phyloP scores from a whole-genome alignment of 2,329 filamentous ascomycete genomes.

The Talaromyces pinophilus region DNA sequence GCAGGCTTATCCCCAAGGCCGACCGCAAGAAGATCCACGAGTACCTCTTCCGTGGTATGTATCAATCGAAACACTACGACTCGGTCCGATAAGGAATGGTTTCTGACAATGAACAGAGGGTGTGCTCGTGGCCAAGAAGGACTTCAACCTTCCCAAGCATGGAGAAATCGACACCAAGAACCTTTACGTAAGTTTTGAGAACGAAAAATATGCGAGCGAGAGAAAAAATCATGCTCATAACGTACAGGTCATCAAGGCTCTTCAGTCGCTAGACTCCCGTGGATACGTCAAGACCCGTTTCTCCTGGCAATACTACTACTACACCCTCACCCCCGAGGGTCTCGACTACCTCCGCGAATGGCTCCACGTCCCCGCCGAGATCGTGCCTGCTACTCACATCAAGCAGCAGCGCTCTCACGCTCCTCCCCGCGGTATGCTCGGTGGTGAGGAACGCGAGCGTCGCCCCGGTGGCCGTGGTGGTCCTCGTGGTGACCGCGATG shows the following conservation, averaged over 20 bases:
- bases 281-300: constrained; percentile 99
- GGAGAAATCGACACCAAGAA: constrained; percentile 99
- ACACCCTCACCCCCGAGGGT: constrained; percentile 98
- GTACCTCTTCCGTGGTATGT: constrained; percentile 92
- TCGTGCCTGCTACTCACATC: constrained; percentile 99
- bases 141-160: constrained; percentile 98
- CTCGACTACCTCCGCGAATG: constrained; percentile 99
- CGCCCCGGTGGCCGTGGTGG: constrained; percentile 82
- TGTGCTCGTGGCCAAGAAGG: constrained; percentile 96
- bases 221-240: constrained; percentile 9
- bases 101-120: constrained; percentile 55
- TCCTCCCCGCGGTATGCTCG: constrained; percentile 98
- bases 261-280: constrained; percentile 96
- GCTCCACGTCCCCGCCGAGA: constrained; percentile 99
- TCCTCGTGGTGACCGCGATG: constrained; percentile 64
- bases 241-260: constrained; percentile 84
- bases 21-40: constrained; percentile 99
- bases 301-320: constrained; percentile 99
- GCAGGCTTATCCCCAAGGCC: constrained; percentile 97
- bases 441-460: constrained; percentile 74
- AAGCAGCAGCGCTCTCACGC: constrained; percentile 99
- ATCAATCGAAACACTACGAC: constrained; percentile 24
- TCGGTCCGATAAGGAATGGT: not conserved
- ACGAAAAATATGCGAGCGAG: not conserved
- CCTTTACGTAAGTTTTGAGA: constrained; percentile 67